These are phyloP conservation scores for Tolypocladium guangdongense DNA, from an alignment of 2,329 filamentous ascomycete genomes.

Conservation along the genomic window DNA sequence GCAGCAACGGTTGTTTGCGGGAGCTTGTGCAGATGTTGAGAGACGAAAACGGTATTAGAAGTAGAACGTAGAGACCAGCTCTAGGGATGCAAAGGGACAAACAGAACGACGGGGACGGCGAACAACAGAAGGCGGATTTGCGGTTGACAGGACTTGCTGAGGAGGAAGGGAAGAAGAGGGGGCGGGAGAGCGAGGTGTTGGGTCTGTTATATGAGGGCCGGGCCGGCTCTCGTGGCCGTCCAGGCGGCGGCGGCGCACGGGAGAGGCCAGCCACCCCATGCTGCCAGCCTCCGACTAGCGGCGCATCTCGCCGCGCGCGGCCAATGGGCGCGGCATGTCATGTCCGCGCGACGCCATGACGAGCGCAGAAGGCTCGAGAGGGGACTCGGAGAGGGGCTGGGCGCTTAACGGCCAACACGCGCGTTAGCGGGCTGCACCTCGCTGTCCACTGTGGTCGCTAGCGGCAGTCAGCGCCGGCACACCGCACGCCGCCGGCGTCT, in stretches of 20 bases:
- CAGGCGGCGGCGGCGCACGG: no score
- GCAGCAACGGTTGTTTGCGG: slow-evolving; percentile 5
- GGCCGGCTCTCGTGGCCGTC: background rate
- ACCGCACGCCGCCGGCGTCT: slow-evolving; percentile 10
- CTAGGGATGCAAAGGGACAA: slow-evolving; percentile 29
- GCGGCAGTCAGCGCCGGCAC: background rate
- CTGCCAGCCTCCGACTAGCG: background rate
- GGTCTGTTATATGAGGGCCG: slow-evolving; percentile 4
- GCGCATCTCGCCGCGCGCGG: background rate
- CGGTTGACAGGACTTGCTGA: slow-evolving; percentile 53
- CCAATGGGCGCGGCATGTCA: background rate
- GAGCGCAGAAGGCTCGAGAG: background rate
- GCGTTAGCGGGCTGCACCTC: background rate
- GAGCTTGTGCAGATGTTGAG: slow-evolving; percentile 7
- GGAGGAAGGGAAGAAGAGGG: slow-evolving; percentile 35
- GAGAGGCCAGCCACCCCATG: background rate
- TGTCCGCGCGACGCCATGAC: background rate
- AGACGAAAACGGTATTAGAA: slow-evolving; percentile 20
- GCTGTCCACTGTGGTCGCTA: slow-evolving; percentile 3
- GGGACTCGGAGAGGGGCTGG: background rate
- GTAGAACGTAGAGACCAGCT: slow-evolving; percentile 40
- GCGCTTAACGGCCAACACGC: background rate
- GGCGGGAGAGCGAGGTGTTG: slow-evolving; percentile 15
- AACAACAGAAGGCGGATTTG: slow-evolving; percentile 40
- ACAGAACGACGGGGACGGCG: slow-evolving; percentile 20